phyloP scores from a whole-genome alignment of 2,329 filamentous ascomycete species.

The Diaporthe amygdali region DNA sequence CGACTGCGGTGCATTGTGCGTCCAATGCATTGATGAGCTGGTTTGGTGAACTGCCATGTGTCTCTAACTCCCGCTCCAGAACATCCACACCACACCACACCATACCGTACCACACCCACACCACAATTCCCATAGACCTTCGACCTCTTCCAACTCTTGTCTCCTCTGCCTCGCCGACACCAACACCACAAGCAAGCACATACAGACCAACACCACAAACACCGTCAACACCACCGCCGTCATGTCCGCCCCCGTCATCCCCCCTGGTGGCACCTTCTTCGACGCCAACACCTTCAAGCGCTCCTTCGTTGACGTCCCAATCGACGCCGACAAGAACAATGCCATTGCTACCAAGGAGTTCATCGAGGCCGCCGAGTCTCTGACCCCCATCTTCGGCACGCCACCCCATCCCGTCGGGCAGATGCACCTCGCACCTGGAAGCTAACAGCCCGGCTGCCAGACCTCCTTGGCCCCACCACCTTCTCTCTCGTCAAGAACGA shows the following conservation, averaged over 20 bases:
- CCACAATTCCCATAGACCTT: neutral
- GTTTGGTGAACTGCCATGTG: conserved; percentile 12
- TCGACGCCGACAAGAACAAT: conserved; percentile 76
- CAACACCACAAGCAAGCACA: neutral
- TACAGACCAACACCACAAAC: conserved; percentile 5
- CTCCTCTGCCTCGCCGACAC: neutral
- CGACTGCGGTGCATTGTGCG: neutral
- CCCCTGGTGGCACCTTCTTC: conserved; percentile 79
- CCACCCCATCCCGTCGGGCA: neutral
- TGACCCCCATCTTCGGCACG: conserved; percentile 86
- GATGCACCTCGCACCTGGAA: neutral
- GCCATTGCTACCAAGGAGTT: conserved; percentile 85
- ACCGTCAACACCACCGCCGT: conserved; percentile 30
- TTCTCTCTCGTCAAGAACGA: conserved; percentile 93
- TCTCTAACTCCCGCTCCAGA: conserved; percentile 1
- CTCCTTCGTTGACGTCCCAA: conserved; percentile 83
- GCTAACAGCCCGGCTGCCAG: conserved; percentile 41
- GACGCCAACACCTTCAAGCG: conserved; percentile 72
- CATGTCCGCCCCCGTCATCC: conserved; percentile 60
- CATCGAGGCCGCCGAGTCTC: conserved; percentile 85
- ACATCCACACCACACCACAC: neutral
- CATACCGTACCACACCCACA: neutral
- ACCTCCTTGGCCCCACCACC: conserved; percentile 71
- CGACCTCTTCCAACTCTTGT: neutral
- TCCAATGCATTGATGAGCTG: neutral